Conservation (phyloP, 2,329 filamentous ascomycete species). For the Botryotinia convoluta region DNA sequence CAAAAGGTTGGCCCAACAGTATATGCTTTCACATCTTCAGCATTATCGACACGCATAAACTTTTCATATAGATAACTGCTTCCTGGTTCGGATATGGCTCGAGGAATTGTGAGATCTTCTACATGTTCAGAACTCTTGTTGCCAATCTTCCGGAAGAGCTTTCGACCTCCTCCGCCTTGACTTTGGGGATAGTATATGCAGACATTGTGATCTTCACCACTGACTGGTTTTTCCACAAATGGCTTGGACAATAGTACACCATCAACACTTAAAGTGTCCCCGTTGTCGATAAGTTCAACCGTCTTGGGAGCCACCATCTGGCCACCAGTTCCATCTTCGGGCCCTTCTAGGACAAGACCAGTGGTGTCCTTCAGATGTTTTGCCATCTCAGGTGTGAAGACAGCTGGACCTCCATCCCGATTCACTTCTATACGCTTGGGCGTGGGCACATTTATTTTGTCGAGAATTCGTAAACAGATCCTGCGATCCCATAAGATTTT, state of each 20-base stretch:
- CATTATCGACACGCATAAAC: constrained; percentile 94
- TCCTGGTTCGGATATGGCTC: constrained; percentile 74
- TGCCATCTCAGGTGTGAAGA: constrained; percentile 76
- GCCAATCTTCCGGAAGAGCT: constrained; percentile 93
- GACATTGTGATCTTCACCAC: constrained; percentile 97
- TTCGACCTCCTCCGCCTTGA: constrained; percentile 82
- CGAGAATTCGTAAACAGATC: constrained; percentile 81
- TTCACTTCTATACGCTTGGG: constrained; percentile 87
- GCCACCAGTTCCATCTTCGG: constrained; percentile 64
- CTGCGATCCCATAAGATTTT: constrained; percentile 95
- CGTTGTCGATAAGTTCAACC: constrained; percentile 85
- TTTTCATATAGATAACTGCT: constrained; percentile 96
- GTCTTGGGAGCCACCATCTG: constrained; percentile 52
- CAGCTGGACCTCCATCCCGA: constrained; percentile 80
- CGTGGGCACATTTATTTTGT: constrained; percentile 85
- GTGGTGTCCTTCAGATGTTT: constrained; percentile 78
- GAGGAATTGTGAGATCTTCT: constrained; percentile 69
- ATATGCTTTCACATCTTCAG: constrained; percentile 97
- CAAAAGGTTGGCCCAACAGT: constrained; percentile 92
- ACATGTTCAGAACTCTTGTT: constrained; percentile 99
- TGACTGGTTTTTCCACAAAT: constrained; percentile 98
- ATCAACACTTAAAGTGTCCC: constrained; percentile 84
- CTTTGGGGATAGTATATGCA: constrained; percentile 94
- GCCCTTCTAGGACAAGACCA: constrained; percentile 70
- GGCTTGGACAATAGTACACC: constrained; percentile 80